Evolutionary conservation across 2,329 filamentous ascomycete species (phyloP).

Genomic region (Fusarium domesticum): DNA sequence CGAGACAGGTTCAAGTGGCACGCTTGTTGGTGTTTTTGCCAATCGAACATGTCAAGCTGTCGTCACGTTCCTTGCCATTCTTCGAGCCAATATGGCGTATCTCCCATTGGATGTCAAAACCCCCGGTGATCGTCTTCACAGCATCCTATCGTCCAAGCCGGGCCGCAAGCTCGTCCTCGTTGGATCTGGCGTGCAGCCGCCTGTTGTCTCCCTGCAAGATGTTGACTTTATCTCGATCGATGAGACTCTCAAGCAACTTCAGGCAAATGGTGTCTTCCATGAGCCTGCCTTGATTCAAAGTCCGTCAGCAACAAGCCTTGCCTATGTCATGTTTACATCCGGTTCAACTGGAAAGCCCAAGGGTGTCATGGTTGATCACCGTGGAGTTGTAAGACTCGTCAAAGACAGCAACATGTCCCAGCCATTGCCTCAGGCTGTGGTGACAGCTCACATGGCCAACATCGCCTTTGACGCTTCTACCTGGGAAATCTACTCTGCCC

Average conservation of each 20-base stretch:
- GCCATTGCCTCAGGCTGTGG: background rate
- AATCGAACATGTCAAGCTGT: slow-evolving; percentile 25
- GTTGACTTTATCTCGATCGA: background rate
- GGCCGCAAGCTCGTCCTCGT: slow-evolving; percentile 9
- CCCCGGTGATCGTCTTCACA: slow-evolving; percentile 12
- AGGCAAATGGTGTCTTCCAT: background rate
- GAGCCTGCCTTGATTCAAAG: background rate
- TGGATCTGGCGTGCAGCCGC: background rate
- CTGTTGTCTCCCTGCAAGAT: background rate
- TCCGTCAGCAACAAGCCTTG: slow-evolving; percentile 5
- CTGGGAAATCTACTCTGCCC: slow-evolving; percentile 16
- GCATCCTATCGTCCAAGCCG: slow-evolving; percentile 7
- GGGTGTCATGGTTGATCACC: slow-evolving; percentile 40
- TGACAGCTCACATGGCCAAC: slow-evolving; percentile 18
- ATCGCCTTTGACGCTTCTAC: slow-evolving; percentile 20
- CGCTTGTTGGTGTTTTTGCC: slow-evolving; percentile 18
- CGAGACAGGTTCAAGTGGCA: no score
- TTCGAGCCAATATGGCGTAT: slow-evolving; percentile 28
- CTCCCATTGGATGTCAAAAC: slow-evolving; percentile 22
- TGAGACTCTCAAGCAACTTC: background rate
- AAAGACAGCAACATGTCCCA: slow-evolving; percentile 1
- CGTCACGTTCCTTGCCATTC: slow-evolving; percentile 21
- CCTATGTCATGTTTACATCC: slow-evolving; percentile 48
- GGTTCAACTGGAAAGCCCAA: slow-evolving; percentile 51
- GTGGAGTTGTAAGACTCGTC: slow-evolving; percentile 12